phyloP scores from a whole-genome alignment of 306 rosid species.

The Hippophae tibetana region DNA sequence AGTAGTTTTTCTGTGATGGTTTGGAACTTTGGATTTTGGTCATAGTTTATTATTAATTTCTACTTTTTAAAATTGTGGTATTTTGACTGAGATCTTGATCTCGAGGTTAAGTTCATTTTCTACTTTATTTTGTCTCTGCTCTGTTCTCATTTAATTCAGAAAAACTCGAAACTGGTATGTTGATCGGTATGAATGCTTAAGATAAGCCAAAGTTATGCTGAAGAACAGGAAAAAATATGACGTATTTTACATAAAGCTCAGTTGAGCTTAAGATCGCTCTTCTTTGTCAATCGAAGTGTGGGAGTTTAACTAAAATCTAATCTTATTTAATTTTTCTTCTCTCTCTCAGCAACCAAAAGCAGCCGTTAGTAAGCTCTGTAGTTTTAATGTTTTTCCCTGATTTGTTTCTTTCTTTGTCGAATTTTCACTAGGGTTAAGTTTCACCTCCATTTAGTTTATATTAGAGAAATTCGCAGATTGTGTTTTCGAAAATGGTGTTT shows the following conservation, averaged over 20 bases:
- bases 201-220: background rate
- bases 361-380: background rate
- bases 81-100: constrained; percentile 18
- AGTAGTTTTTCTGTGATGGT: background rate
- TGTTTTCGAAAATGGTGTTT: background rate
- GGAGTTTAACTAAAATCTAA: background rate
- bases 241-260: background rate
- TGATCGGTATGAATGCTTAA: constrained; percentile 9
- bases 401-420: background rate
- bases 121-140: constrained; percentile 10
- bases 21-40: background rate
- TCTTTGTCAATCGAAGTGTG: background rate
- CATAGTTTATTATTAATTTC: background rate
- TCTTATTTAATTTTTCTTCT: background rate
- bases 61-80: background rate
- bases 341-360: background rate
- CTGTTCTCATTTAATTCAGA: constrained; percentile 15
- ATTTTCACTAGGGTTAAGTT: background rate
- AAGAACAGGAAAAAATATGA: background rate
- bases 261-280: background rate
- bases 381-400: background rate
- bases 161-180: constrained; percentile 28
- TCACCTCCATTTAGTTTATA: background rate
- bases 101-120: constrained; percentile 11
- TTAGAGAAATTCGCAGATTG: background rate